Evolutionary conservation across 2,329 filamentous ascomycete genomes (phyloP).

Genomic region (Cercospora janseana): DNA sequence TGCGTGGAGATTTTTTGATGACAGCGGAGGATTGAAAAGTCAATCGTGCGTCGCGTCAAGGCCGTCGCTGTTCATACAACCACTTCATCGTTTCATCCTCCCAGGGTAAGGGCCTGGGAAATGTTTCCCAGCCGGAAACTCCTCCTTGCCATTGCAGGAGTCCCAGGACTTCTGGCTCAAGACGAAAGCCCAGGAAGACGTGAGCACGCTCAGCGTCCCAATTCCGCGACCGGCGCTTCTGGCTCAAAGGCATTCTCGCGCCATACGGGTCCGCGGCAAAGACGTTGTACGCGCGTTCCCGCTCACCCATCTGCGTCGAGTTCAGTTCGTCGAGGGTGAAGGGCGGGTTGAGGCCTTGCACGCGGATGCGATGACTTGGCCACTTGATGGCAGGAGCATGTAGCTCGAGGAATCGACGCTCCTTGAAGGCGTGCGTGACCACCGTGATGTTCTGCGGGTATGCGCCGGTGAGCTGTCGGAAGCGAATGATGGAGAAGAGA

Average conservation of each 20-base stretch:
- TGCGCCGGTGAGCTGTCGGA: conserved; percentile 40
- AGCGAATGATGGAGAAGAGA: conserved; percentile 68
- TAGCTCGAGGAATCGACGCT: conserved; percentile 42
- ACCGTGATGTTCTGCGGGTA: conserved; percentile 46
- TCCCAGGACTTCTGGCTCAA: conserved; percentile 27
- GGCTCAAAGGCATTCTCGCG: conserved; percentile 34
- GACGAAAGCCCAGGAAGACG: conserved; percentile 24
- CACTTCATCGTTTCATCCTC: conserved; percentile 19
- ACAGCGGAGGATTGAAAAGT: too few species aligned
- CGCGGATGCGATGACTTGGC: conserved; percentile 42
- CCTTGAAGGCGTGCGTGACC: conserved; percentile 51
- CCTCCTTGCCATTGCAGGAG: conserved; percentile 34
- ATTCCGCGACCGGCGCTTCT: conserved; percentile 43
- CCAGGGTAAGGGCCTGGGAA: conserved; percentile 32
- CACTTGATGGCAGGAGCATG: conserved; percentile 46
- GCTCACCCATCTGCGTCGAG: conserved; percentile 40
- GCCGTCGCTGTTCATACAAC: conserved; percentile 11
- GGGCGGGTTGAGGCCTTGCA: conserved; percentile 48
- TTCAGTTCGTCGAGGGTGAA: conserved; percentile 41
- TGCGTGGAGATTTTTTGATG: background rate
- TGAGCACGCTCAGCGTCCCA: conserved; percentile 36
- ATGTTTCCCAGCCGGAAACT: conserved; percentile 30
- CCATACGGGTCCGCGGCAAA: conserved; percentile 46
- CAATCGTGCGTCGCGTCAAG: background rate
- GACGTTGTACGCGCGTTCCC: conserved; percentile 38